Conservation (phyloP, 306 rosid species). For the Dalbergia cochinchinensis region DNA sequence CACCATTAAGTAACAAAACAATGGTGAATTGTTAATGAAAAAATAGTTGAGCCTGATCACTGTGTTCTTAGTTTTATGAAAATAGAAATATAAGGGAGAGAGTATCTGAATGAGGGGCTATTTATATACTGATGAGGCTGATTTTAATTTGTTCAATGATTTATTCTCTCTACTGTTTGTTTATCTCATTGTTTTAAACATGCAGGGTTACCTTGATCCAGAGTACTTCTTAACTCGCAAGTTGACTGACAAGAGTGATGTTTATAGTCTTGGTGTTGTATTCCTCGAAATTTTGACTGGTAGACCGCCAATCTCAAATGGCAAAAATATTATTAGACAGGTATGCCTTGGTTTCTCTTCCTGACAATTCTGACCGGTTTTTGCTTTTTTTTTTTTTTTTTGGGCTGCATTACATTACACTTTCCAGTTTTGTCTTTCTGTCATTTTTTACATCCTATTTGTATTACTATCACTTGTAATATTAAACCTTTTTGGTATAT, state of each 20-base stretch:
- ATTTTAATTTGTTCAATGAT: constrained; percentile 3
- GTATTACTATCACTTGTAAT: too few species aligned
- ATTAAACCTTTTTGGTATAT: too few species aligned
- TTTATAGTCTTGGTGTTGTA: constrained; percentile 93
- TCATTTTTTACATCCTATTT: too few species aligned
- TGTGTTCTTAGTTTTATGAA: neutral
- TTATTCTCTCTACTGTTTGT: constrained; percentile 1
- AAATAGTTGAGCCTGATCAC: too few species aligned
- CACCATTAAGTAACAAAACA: neutral
- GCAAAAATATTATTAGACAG: constrained; percentile 93
- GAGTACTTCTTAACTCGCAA: constrained; percentile 88
- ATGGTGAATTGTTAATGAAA: neutral
- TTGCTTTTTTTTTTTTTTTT: neutral
- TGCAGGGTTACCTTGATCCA: constrained; percentile 94
- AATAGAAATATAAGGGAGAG: too few species aligned
- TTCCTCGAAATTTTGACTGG: constrained; percentile 84
- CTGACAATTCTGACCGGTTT: neutral
- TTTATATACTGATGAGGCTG: neutral
- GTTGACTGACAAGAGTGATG: constrained; percentile 91
- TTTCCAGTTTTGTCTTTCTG: neutral
- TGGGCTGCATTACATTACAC: neutral
- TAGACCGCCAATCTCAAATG: constrained; percentile 85
- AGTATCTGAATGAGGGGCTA: neutral
- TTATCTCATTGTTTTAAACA: constrained; percentile 23
- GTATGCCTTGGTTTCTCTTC: constrained; percentile 54